Percentiles rank a stretch among this genome's conserved stretches.
phyloP scores from a whole-genome alignment of 1,139 yeast species.

The Suhomyces terraborum region DNA sequence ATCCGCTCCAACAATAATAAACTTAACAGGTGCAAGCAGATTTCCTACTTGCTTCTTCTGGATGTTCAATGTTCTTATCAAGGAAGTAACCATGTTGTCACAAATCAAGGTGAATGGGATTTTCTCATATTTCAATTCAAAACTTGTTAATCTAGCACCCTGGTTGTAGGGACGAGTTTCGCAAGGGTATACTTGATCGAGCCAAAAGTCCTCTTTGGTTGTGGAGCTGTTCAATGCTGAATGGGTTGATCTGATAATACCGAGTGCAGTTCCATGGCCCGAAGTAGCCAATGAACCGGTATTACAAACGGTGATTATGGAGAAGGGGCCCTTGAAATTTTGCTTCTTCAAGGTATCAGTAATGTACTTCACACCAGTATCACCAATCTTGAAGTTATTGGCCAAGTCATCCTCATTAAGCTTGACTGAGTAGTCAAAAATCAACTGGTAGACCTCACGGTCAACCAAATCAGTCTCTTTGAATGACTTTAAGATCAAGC shows the following conservation, averaged over 20 bases:
- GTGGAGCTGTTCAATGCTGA: constrained; percentile 34
- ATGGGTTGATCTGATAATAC: constrained; percentile 78
- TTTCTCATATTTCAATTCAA: constrained; percentile 78
- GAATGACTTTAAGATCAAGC: constrained; percentile 28
- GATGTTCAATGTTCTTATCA: constrained; percentile 43
- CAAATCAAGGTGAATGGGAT: constrained; percentile 89
- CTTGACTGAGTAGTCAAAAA: constrained; percentile 55
- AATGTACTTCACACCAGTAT: constrained; percentile 76
- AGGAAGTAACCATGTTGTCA: constrained; percentile 88
- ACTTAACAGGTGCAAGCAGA: constrained; percentile 62
- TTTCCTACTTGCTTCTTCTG: constrained; percentile 23
- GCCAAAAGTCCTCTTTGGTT: constrained; percentile 38
- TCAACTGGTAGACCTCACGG: constrained; percentile 35
- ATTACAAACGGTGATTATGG: constrained; percentile 83
- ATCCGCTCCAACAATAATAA: constrained; percentile 97
- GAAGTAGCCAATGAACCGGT: constrained; percentile 94
- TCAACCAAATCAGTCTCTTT: constrained; percentile 21
- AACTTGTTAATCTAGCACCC: constrained; percentile 92
- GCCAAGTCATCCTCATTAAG: constrained; percentile 75
- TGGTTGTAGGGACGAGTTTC: constrained; percentile 97
- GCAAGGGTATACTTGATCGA: constrained; percentile 77
- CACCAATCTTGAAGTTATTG: constrained; percentile 78
- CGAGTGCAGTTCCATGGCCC: constrained; percentile 96
- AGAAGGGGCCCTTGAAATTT: constrained; percentile 62
- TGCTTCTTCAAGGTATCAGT: constrained; percentile 46